These are phyloP conservation scores for Mariannaea sp. DNA, from an alignment of 2,329 filamentous ascomycete species.

Conservation along the genomic window DNA sequence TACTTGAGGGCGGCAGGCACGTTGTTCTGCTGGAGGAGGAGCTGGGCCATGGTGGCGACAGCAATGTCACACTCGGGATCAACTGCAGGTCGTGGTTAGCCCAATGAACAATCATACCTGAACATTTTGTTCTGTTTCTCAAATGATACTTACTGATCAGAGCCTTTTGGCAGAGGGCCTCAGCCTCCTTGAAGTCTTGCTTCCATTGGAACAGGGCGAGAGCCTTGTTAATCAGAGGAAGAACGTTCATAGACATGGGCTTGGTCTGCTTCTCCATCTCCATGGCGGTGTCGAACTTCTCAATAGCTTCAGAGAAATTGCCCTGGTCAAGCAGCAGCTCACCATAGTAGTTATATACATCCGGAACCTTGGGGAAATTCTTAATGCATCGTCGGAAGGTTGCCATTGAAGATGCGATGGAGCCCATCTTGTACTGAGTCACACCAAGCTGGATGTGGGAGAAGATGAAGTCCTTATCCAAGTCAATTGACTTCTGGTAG, in stretches of 20 bases:
- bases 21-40: conserved; percentile 96
- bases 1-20: conserved; percentile 93
- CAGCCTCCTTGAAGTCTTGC: conserved; percentile 91
- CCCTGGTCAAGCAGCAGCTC: conserved; percentile 95
- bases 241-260: conserved; percentile 94
- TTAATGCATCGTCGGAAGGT: conserved; percentile 97
- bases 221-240: conserved; percentile 98
- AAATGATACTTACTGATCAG: conserved; percentile 80
- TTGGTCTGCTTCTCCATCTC: conserved; percentile 97
- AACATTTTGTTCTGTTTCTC: too few relatives aligned
- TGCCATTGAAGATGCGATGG: conserved; percentile 95
- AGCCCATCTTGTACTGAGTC: conserved; percentile 99
- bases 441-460: conserved; percentile 99
- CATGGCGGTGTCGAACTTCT: conserved; percentile 98
- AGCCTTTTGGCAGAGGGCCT: conserved; percentile 96
- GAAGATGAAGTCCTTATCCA: conserved; percentile 96
- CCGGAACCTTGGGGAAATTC: conserved; percentile 95
- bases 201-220: conserved; percentile 98
- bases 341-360: conserved; percentile 99
- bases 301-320: conserved; percentile 92
- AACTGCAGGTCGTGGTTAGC: conserved; percentile 61
- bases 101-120: too few relatives aligned
- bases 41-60: conserved; percentile 97
- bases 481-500: conserved; percentile 98
- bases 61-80: conserved; percentile 99